Evolutionary conservation across 208 protist genomes (phyloP).

Genomic region (Plasmodiophora brassicae): DNA sequence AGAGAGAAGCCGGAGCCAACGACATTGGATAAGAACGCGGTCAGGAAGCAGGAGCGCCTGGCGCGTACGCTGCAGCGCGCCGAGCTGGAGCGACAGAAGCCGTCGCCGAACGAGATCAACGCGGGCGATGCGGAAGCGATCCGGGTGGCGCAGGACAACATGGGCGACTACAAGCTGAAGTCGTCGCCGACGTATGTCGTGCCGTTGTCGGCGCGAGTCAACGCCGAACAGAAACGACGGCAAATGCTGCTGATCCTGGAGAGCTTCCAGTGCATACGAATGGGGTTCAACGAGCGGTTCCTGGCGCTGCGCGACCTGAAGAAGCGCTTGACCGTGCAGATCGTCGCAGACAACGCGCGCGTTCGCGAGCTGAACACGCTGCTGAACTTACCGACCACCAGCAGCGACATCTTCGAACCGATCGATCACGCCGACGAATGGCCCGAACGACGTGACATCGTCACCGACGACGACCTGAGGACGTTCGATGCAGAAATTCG

Average conservation of each 20-base stretch:
- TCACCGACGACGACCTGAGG: slow-evolving; percentile 37
- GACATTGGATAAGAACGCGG: too few species aligned
- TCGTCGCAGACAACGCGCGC: slow-evolving; percentile 65
- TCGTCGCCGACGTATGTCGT: slow-evolving; percentile 72
- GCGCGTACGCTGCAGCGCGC: background rate
- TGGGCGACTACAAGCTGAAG: slow-evolving; percentile 89
- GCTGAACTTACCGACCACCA: slow-evolving; percentile 50
- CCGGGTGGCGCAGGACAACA: slow-evolving; percentile 61
- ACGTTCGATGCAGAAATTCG: slow-evolving; percentile 22
- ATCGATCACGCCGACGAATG: slow-evolving; percentile 44
- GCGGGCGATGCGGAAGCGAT: slow-evolving; percentile 38
- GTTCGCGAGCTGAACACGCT: slow-evolving; percentile 71
- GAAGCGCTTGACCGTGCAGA: slow-evolving; percentile 58
- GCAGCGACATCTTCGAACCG: slow-evolving; percentile 47
- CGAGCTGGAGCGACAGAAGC: slow-evolving; percentile 22
- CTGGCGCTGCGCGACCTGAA: slow-evolving; percentile 79
- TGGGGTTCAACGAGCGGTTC: slow-evolving; percentile 81
- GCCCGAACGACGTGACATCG: slow-evolving; percentile 56
- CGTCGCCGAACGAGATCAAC: background rate
- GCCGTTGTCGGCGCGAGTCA: slow-evolving; percentile 72
- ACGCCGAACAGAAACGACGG: slow-evolving; percentile 80
- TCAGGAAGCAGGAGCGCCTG: background rate
- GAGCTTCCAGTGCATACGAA: slow-evolving; percentile 69
- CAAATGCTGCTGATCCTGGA: slow-evolving; percentile 83
- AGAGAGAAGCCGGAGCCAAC: too few species aligned